These are phyloP conservation scores for Talaromyces trachyspermus DNA, from an alignment of 495 filamentous ascomycete species.

Conservation along the genomic window DNA sequence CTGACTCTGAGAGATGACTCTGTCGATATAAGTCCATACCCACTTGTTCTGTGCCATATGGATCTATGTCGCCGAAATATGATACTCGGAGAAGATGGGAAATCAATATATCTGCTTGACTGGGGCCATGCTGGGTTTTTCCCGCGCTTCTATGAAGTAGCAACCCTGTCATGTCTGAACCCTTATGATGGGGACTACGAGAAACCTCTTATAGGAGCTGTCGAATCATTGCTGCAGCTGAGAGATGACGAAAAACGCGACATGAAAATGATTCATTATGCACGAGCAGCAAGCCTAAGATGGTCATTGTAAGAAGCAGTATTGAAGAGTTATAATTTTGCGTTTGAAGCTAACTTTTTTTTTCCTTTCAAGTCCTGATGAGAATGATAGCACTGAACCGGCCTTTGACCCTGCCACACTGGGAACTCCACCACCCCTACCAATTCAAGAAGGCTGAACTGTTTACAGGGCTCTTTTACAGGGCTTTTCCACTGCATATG, in stretches of 20 bases:
- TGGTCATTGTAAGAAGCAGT: not conserved
- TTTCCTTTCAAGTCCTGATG: not conserved
- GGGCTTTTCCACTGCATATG: not conserved
- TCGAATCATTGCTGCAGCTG: constrained; percentile 1
- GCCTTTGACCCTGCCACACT: constrained; percentile 1
- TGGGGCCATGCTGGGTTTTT: constrained; percentile 10
- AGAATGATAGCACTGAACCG: not conserved
- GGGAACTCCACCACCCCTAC: not conserved
- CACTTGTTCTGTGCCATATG: constrained; percentile 7
- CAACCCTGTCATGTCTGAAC: constrained; percentile 1
- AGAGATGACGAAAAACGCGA: constrained; percentile 6
- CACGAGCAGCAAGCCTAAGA: not conserved
- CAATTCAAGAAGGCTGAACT: not conserved
- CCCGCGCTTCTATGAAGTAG: constrained; percentile 2
- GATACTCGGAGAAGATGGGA: not conserved
- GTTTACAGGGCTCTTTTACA: not conserved
- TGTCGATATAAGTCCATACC: constrained; percentile 2
- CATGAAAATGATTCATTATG: constrained; percentile 7
- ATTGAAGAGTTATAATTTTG: not conserved
- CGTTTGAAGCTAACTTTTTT: not conserved
- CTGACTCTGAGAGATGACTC: not conserved
- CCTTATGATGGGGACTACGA: constrained; percentile 6
- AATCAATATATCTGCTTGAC: constrained; percentile 6
- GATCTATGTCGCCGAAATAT: constrained; percentile 8
- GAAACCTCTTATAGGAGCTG: constrained; percentile 5